phyloP scores from a whole-genome alignment of 2,329 filamentous ascomycete species.

The Colletotrichum chlorophyti region DNA sequence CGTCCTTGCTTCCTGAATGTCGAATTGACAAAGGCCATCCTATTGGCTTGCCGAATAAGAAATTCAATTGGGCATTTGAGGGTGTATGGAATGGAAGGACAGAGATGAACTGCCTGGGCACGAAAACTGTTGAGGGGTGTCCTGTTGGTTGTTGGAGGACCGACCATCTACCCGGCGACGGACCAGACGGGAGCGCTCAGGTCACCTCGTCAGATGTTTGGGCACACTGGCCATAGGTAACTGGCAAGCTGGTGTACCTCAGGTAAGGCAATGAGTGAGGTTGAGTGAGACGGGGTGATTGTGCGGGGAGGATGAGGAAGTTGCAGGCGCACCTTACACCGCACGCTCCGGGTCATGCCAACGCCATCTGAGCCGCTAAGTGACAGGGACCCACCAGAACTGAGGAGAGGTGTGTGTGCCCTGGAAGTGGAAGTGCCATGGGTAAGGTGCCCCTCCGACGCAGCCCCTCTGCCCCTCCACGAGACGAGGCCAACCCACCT shows the following conservation, averaged over 20 bases:
- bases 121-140: conserved; percentile 26
- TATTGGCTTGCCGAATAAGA: neutral
- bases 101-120: conserved; percentile 9
- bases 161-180: conserved; percentile 25
- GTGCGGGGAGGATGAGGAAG: too few species aligned
- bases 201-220: conserved; percentile 3
- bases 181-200: neutral
- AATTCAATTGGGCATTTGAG: conserved; percentile 4
- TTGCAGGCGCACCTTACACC: too few species aligned
- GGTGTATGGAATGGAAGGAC: conserved; percentile 7
- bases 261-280: too few species aligned
- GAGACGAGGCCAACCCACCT: conserved; percentile 24
- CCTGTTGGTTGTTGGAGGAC: conserved; percentile 25
- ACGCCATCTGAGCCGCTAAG: conserved; percentile 17
- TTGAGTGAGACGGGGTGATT: too few species aligned
- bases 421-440: too few species aligned
- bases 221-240: too few species aligned
- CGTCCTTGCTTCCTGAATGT: too few species aligned
- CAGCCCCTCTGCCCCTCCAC: conserved; percentile 25
- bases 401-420: conserved; percentile 20
- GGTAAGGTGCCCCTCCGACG: conserved; percentile 2
- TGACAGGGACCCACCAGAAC: conserved; percentile 21
- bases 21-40: neutral
- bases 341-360: conserved; percentile 18
- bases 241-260: too few species aligned